phyloP scores from a whole-genome alignment of 148 eudicot species.

The Polygonum aviculare region DNA sequence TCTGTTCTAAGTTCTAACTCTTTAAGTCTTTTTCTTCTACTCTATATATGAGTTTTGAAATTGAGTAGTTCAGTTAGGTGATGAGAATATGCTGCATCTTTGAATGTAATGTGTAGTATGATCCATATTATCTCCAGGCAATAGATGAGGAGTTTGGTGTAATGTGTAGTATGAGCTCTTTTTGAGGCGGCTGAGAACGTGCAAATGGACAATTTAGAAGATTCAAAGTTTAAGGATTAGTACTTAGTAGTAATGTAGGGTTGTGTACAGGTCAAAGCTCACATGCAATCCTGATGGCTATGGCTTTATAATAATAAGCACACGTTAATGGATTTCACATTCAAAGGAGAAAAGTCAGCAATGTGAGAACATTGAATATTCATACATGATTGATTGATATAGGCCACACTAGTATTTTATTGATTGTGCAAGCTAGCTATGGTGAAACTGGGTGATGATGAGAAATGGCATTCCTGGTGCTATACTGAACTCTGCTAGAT shows the following conservation, averaged over 20 bases:
- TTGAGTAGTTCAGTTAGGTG: background rate
- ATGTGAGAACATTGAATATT: background rate
- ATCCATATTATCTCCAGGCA: background rate
- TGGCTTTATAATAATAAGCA: background rate
- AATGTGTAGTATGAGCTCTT: background rate
- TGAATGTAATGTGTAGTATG: background rate
- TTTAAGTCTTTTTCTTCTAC: background rate
- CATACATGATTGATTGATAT: background rate
- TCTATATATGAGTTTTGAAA: background rate
- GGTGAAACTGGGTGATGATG: background rate
- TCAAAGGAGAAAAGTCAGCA: conserved; percentile 11
- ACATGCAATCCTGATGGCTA: conserved; percentile 1
- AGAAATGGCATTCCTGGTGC: background rate
- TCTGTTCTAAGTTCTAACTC: conserved; percentile 27
- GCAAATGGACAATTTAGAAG: background rate
- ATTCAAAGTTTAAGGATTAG: background rate
- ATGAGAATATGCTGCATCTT: background rate
- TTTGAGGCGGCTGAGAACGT: conserved; percentile 7
- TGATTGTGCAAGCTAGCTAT: background rate
- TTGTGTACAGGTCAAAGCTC: background rate
- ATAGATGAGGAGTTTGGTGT: background rate
- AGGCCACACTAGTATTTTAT: background rate
- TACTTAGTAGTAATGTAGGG: background rate
- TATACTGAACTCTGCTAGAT: background rate
- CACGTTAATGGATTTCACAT: background rate